Percentiles rank a stretch among this genome's conserved stretches.
phyloP scores from a whole-genome alignment of 441 rosid genomes.

The Adansonia gregorii region DNA sequence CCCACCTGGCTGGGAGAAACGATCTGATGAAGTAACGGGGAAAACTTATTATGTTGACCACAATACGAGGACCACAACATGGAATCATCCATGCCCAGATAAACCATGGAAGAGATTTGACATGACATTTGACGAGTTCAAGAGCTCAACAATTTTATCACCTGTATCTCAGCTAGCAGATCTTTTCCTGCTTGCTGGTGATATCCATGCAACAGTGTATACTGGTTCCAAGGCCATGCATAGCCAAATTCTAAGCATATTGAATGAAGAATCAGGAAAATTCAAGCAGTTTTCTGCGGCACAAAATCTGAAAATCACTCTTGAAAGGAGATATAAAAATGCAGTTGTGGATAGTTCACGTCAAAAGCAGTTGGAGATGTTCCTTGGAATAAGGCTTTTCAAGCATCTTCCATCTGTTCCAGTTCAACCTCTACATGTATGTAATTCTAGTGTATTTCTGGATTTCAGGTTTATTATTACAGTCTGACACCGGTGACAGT shows the following conservation, averaged over 20 bases:
- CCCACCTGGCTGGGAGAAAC: conserved; percentile 99
- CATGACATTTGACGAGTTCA: conserved; percentile 91
- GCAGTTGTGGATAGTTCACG: conserved; percentile 91
- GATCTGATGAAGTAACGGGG: conserved; percentile 92
- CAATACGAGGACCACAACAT: conserved; percentile 92
- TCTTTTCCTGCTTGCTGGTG: conserved; percentile 94
- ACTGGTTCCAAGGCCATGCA: conserved; percentile 99
- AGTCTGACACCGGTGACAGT: neutral
- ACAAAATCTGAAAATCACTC: conserved; percentile 87
- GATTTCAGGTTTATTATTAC: neutral
- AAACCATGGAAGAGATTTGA: conserved; percentile 98
- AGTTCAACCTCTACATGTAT: conserved; percentile 83
- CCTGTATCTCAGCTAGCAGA: conserved; percentile 92
- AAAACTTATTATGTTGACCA: conserved; percentile 89
- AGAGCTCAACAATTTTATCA: conserved; percentile 81
- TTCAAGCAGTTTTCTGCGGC: conserved; percentile 94
- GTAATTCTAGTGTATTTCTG: conserved; percentile 32
- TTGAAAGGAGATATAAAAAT: conserved; percentile 94
- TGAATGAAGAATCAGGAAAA: conserved; percentile 91
- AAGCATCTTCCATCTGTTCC: conserved; percentile 96
- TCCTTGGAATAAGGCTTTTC: conserved; percentile 90
- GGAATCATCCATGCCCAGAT: conserved; percentile 99
- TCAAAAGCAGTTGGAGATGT: conserved; percentile 98
- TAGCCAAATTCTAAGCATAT: conserved; percentile 95
- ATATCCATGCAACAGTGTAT: conserved; percentile 95